phyloP scores from a whole-genome alignment of 805 yeast genomes.

The Candida saitoana region DNA sequence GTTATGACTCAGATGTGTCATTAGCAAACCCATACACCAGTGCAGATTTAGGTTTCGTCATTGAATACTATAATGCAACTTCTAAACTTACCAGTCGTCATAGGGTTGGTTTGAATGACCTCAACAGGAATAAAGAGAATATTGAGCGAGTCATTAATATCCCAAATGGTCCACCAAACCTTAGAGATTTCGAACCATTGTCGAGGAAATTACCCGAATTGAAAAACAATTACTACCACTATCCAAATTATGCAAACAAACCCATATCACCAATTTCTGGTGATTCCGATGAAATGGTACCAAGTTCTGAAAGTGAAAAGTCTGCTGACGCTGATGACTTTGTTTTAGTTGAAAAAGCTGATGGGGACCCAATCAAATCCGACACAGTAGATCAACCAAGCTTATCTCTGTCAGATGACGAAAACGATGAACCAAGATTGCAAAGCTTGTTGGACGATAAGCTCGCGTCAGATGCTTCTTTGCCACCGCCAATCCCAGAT shows the following conservation, averaged over 20 bases:
- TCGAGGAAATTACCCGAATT: conserved; percentile 23
- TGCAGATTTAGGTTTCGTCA: conserved; percentile 46
- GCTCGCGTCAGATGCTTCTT: conserved; percentile 3
- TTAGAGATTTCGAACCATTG: conserved; percentile 36
- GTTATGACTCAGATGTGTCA: conserved; percentile 45
- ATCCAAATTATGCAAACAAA: conserved; percentile 17
- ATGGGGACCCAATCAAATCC: conserved; percentile 3
- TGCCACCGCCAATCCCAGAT: conserved; percentile 16
- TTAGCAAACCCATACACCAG: conserved; percentile 50
- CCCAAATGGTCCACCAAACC: conserved; percentile 42
- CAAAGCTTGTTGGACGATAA: conserved; percentile 18
- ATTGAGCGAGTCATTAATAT: conserved; percentile 37
- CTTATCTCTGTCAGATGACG: conserved; percentile 16
- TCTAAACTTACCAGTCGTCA: conserved; percentile 3
- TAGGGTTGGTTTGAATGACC: background rate
- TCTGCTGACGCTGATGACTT: conserved; percentile 16
- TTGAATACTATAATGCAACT: conserved; percentile 26
- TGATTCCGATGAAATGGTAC: conserved; percentile 9
- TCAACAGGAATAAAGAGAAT: conserved; percentile 12
- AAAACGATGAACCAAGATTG: conserved; percentile 23
- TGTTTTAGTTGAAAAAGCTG: conserved; percentile 15
- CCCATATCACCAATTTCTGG: conserved; percentile 11
- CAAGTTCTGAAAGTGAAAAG: conserved; percentile 4
- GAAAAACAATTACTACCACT: conserved; percentile 31
- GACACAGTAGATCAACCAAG: conserved; percentile 3